These are phyloP conservation scores for Cutaneotrichosporon mucoides DNA, from an alignment of 1,284 basidiomycete genomes.

Conservation along the genomic window DNA sequence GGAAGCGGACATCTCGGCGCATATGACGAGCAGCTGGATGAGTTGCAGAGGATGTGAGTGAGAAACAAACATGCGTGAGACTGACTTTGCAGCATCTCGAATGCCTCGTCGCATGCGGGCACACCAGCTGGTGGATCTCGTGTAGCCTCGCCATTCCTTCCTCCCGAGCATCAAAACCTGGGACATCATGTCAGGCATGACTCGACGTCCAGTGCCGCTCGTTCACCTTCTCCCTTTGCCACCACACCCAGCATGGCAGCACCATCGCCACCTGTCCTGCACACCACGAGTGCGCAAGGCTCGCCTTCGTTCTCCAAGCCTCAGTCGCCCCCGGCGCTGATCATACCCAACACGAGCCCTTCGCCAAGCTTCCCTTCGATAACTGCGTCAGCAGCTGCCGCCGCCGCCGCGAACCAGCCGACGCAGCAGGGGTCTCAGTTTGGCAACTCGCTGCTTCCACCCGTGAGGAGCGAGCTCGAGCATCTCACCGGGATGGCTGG, in stretches of 20 bases:
- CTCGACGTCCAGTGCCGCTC: constrained; percentile 21
- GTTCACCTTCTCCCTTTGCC: constrained; percentile 28
- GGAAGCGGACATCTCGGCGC: constrained; percentile 10
- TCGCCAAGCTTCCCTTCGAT: constrained; percentile 29
- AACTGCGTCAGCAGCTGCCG: neutral
- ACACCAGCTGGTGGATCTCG: constrained; percentile 13
- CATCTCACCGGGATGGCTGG: constrained; percentile 45
- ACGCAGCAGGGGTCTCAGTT: constrained; percentile 7
- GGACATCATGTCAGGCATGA: constrained; percentile 7
- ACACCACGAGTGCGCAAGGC: constrained; percentile 20
- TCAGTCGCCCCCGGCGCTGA: constrained; percentile 46
- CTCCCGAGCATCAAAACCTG: constrained; percentile 7
- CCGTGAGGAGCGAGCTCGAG: constrained; percentile 40
- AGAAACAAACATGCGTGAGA: neutral
- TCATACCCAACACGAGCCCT: constrained; percentile 39
- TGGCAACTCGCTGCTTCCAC: constrained; percentile 32
- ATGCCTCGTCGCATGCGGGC: constrained; percentile 24
- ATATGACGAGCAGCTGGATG: constrained; percentile 28
- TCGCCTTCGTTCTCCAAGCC: constrained; percentile 45
- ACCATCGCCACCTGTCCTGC: constrained; percentile 22
- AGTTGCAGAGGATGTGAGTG: constrained; percentile 42
- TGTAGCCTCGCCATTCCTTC: constrained; percentile 17
- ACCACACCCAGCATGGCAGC: constrained; percentile 20
- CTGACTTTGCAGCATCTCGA: constrained; percentile 23
- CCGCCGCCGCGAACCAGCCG: neutral